Percentiles rank a stretch among this genome's conserved stretches.
These are phyloP conservation scores for Alternaria alternata DNA, from an alignment of 2,329 filamentous ascomycete species.

Conservation along the genomic window DNA sequence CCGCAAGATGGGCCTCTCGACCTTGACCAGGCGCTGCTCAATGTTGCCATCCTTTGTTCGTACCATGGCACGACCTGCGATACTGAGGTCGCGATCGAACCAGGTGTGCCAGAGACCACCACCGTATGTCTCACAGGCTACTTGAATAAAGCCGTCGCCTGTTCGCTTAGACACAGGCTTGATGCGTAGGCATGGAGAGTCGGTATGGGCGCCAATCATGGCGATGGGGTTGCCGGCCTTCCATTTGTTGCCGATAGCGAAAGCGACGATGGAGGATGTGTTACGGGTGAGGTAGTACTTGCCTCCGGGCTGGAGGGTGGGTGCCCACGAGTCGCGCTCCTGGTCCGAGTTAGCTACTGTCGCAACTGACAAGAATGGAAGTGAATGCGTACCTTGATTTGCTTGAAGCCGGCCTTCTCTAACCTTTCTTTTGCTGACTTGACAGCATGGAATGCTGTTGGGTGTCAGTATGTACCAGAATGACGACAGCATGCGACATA, in stretches of 20 bases:
- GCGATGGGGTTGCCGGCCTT: conserved; percentile 86
- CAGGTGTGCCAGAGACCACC: conserved; percentile 97
- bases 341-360: conserved; percentile 36
- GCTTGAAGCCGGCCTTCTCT: conserved; percentile 82
- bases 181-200: conserved; percentile 88
- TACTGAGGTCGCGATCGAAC: conserved; percentile 94
- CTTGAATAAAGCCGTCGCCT: conserved; percentile 86
- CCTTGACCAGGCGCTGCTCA: conserved; percentile 84
- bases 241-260: conserved; percentile 91
- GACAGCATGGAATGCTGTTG: conserved; percentile 89
- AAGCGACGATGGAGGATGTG: conserved; percentile 88
- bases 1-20: conserved; percentile 87
- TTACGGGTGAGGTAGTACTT: conserved; percentile 98
- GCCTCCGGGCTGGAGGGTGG: conserved; percentile 80
- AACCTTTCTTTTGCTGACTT: conserved; percentile 78
- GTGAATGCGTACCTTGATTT: conserved; percentile 65
- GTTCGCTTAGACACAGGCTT: conserved; percentile 94
- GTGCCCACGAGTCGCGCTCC: conserved; percentile 89
- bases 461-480: background rate
- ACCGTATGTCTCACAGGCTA: conserved; percentile 96
- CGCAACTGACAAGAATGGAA: no score
- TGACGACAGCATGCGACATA: conserved; percentile 56
- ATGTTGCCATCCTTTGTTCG: conserved; percentile 76
- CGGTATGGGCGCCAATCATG: conserved; percentile 96
- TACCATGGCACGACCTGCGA: conserved; percentile 89